Evolutionary conservation across 257 asterid species (phyloP).

Genomic region (Plectranthus barbatus): DNA sequence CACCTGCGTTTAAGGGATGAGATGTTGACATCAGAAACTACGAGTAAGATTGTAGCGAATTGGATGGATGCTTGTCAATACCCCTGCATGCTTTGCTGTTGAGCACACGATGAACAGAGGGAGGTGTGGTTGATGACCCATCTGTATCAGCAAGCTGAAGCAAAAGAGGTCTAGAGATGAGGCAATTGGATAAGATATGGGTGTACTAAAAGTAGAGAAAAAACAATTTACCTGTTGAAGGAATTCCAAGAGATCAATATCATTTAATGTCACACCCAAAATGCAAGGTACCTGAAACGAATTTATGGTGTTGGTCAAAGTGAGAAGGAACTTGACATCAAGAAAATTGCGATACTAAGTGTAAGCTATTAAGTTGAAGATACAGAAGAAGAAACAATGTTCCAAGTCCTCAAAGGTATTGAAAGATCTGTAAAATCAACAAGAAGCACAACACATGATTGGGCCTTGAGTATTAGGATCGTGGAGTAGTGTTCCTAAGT

Average conservation of each 20-base stretch:
- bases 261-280: slow-evolving; percentile 68
- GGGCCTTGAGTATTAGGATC: too few relatives aligned
- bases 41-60: background rate
- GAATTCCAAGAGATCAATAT: slow-evolving; percentile 74
- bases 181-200: slow-evolving; percentile 2
- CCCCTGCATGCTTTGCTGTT: slow-evolving; percentile 96
- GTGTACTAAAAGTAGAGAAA: background rate
- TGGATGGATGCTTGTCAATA: slow-evolving; percentile 20
- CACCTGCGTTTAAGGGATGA: slow-evolving; percentile 41
- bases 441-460: background rate
- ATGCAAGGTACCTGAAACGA: slow-evolving; percentile 79
- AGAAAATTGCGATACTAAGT: background rate
- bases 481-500: too few relatives aligned
- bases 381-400: background rate
- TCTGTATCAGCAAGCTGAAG: slow-evolving; percentile 83
- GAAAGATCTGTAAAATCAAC: background rate
- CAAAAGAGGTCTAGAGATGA: slow-evolving; percentile 1
- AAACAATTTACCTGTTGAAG: slow-evolving; percentile 68
- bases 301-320: background rate
- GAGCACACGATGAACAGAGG: slow-evolving; percentile 75
- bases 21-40: background rate
- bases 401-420: background rate
- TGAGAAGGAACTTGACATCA: background rate
- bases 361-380: background rate
- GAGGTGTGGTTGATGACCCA: slow-evolving; percentile 88